These are phyloP conservation scores for Capronia coronata DNA, from an alignment of 2,329 filamentous ascomycete genomes.

Conservation along the genomic window DNA sequence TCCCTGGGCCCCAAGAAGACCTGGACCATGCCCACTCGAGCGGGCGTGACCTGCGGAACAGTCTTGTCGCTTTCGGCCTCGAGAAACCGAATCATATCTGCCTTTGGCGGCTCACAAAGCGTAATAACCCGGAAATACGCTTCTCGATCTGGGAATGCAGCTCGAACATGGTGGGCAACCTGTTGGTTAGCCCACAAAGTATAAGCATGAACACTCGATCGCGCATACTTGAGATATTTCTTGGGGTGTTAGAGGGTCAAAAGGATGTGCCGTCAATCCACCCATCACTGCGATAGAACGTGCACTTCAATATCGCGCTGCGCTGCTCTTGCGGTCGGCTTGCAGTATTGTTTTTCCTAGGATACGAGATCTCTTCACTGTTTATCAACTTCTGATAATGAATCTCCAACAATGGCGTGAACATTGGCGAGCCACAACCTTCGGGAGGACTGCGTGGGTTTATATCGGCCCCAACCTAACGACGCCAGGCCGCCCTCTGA, in stretches of 20 bases:
- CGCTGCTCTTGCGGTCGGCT: too few relatives aligned
- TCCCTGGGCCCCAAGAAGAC: conserved; percentile 31
- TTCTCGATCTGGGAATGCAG: conserved; percentile 32
- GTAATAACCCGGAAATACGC: conserved; percentile 47
- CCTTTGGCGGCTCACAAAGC: conserved; percentile 47
- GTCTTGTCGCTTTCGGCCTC: conserved; percentile 38
- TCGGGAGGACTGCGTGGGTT: too few relatives aligned
- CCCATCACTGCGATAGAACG: conserved; percentile 4
- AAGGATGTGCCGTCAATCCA: conserved; percentile 27
- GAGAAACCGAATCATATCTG: conserved; percentile 43
- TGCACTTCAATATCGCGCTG: too few relatives aligned
- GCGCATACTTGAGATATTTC: conserved; percentile 31
- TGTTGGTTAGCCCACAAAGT: conserved; percentile 10
- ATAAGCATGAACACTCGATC: neutral
- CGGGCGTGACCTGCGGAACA: conserved; percentile 25
- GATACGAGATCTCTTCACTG: too few relatives aligned
- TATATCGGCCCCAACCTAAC: too few relatives aligned
- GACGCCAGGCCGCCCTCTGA: neutral
- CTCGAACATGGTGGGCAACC: conserved; percentile 33
- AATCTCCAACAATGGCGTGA: too few relatives aligned
- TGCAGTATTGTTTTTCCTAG: too few relatives aligned
- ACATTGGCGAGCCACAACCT: too few relatives aligned
- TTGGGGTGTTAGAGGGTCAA: conserved; percentile 31
- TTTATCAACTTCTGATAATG: too few relatives aligned
- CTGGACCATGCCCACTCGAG: conserved; percentile 38